Evolutionary conservation across 257 asterid genomes (phyloP).

Genomic region (Gentiana macrophylla): DNA sequence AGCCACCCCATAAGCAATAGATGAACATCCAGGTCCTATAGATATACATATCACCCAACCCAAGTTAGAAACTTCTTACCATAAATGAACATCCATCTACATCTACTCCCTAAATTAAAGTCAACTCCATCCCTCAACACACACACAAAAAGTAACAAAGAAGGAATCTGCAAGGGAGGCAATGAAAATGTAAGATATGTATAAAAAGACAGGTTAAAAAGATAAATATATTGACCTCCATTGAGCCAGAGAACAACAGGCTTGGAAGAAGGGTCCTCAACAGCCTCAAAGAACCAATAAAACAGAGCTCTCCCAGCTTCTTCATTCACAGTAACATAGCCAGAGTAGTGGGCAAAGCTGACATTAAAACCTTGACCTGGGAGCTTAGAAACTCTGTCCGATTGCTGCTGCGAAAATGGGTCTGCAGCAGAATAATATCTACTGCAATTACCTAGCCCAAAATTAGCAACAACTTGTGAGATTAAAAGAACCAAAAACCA

Average conservation of each 20-base stretch:
- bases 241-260: conserved; percentile 96
- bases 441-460: conserved; percentile 25
- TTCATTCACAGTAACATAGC: conserved; percentile 60
- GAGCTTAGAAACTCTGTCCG: conserved; percentile 48
- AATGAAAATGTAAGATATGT: too few species aligned
- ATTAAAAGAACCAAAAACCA: conserved; percentile 30
- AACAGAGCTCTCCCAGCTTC: conserved; percentile 63
- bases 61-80: too few species aligned
- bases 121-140: background rate
- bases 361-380: conserved; percentile 80
- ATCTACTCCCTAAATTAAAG: background rate
- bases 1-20: conserved; percentile 83
- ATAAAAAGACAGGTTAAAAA: too few species aligned
- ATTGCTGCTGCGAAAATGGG: conserved; percentile 32
- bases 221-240: conserved; percentile 48
- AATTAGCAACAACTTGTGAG: conserved; percentile 15
- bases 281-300: conserved; percentile 95
- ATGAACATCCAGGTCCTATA: conserved; percentile 96
- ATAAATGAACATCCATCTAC: too few species aligned
- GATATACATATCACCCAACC: conserved; percentile 9
- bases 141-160: background rate
- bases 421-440: conserved; percentile 10
- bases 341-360: conserved; percentile 66
- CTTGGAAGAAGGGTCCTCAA: conserved; percentile 72
- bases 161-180: too few species aligned